Evolutionary conservation across 805 yeast species (phyloP).

Genomic region (Kluyveromyces aestuarii): DNA sequence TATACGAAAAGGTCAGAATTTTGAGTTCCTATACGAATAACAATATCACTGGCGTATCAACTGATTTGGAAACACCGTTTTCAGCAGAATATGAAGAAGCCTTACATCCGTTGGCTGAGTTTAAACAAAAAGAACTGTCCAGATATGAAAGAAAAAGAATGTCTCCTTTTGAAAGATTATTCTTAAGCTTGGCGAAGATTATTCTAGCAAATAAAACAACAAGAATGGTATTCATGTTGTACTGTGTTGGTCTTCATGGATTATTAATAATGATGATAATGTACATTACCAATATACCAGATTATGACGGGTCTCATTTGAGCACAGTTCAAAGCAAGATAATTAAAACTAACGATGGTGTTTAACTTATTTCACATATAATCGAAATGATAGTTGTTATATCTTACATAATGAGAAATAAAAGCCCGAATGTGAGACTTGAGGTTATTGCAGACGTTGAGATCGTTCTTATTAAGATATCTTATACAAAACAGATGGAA

Average conservation of each 20-base stretch:
- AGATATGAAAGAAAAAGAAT: conserved; percentile 56
- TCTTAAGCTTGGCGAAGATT: conserved; percentile 60
- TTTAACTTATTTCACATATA: background rate
- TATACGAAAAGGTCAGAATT: conserved; percentile 71
- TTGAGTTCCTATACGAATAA: conserved; percentile 39
- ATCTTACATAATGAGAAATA: background rate
- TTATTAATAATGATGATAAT: conserved; percentile 58
- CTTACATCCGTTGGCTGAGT: conserved; percentile 75
- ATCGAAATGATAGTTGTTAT: background rate
- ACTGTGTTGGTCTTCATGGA: conserved; percentile 68
- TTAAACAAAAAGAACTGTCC: conserved; percentile 68
- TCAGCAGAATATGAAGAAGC: conserved; percentile 63
- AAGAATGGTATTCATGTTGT: conserved; percentile 61
- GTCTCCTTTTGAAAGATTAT: conserved; percentile 72
- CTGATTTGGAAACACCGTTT: conserved; percentile 51
- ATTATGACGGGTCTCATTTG: conserved; percentile 37
- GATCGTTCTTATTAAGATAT: background rate
- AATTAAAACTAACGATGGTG: background rate
- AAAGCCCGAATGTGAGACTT: background rate
- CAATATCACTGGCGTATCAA: conserved; percentile 13
- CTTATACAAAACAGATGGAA: background rate
- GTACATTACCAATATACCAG: conserved; percentile 40
- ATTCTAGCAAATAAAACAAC: conserved; percentile 68
- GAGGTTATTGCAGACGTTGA: background rate
- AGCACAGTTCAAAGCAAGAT: conserved; percentile 18